phyloP scores from a whole-genome alignment of 352 stramenopile genomes.

The Phytopythium kandeliae region DNA sequence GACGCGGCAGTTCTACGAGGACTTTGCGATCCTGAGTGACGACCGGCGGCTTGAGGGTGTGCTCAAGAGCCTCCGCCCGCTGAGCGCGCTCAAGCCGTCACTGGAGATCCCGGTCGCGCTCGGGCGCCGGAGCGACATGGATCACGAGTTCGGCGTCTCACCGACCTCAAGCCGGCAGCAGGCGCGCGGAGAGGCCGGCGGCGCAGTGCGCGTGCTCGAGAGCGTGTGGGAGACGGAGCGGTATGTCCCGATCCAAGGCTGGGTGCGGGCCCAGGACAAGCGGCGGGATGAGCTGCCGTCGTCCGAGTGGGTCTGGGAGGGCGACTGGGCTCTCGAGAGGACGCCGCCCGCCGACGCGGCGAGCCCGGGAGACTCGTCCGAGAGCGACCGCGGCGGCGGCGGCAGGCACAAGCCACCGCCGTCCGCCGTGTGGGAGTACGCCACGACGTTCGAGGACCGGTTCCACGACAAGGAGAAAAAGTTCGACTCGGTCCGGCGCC shows the following conservation, averaged over 20 bases:
- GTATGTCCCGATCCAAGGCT: conserved; percentile 70
- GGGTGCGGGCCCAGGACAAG: conserved; percentile 55
- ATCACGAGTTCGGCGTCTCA: conserved; percentile 34
- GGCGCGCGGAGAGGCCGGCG: conserved; percentile 4
- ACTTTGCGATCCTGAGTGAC: conserved; percentile 39
- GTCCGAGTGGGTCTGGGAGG: conserved; percentile 80
- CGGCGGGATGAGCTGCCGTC: conserved; percentile 54
- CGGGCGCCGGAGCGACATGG: conserved; percentile 34
- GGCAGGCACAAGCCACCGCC: conserved; percentile 4
- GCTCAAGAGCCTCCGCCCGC: conserved; percentile 34
- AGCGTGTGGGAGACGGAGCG: conserved; percentile 67
- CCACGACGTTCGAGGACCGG: conserved; percentile 58
- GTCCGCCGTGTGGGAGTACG: conserved; percentile 49
- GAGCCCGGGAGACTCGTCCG: conserved; percentile 16
- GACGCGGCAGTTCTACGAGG: conserved; percentile 53
- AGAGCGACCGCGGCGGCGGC: conserved; percentile 17
- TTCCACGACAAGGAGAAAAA: conserved; percentile 77
- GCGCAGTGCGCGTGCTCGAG: conserved; percentile 49
- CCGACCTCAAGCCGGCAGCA: conserved; percentile 9
- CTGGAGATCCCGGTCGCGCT: conserved; percentile 51
- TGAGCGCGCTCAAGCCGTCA: conserved; percentile 41
- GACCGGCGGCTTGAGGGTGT: conserved; percentile 36
- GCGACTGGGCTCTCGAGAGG: conserved; percentile 56
- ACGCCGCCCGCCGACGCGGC: conserved; percentile 14
- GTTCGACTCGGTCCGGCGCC: conserved; percentile 61